Conservation (phyloP, 1,139 yeast genomes). For the Meyerozyma guilliermondii region DNA sequence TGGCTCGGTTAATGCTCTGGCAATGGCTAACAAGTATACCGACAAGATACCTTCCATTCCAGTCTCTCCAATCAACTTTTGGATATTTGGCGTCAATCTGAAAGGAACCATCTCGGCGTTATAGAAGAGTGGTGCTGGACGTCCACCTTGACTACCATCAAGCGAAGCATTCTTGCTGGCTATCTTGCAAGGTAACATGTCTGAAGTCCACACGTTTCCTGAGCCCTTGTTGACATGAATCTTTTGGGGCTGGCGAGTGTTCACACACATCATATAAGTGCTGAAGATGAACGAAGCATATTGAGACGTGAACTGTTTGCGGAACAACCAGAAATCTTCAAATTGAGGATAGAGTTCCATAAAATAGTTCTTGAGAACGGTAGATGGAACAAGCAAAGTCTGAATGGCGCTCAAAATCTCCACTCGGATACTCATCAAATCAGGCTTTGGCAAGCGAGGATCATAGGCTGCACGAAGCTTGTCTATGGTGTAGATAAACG, state of each 20-base stretch:
- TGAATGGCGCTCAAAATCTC: constrained; percentile 91
- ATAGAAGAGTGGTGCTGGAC: constrained; percentile 82
- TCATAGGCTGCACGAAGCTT: constrained; percentile 91
- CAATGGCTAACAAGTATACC: constrained; percentile 78
- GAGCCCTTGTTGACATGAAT: constrained; percentile 76
- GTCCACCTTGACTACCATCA: constrained; percentile 50
- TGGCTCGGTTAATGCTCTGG: constrained; percentile 84
- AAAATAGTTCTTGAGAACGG: constrained; percentile 68
- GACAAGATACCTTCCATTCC: constrained; percentile 89
- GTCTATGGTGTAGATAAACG: constrained; percentile 80
- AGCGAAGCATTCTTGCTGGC: constrained; percentile 58
- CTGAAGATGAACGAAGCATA: constrained; percentile 93
- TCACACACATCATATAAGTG: constrained; percentile 93
- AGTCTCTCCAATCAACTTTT: constrained; percentile 87
- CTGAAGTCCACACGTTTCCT: constrained; percentile 92
- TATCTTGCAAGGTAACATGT: constrained; percentile 86
- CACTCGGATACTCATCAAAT: constrained; percentile 78
- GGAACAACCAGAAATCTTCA: constrained; percentile 96
- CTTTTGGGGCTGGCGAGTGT: constrained; percentile 91
- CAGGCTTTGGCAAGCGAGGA: constrained; percentile 90
- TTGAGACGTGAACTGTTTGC: constrained; percentile 91
- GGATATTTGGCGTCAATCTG: constrained; percentile 93
- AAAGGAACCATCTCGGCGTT: constrained; percentile 96
- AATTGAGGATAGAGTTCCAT: constrained; percentile 65
- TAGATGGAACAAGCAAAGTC: constrained; percentile 78